Conservation (phyloP, 345 rosid genomes). For the Linum trigynum region DNA sequence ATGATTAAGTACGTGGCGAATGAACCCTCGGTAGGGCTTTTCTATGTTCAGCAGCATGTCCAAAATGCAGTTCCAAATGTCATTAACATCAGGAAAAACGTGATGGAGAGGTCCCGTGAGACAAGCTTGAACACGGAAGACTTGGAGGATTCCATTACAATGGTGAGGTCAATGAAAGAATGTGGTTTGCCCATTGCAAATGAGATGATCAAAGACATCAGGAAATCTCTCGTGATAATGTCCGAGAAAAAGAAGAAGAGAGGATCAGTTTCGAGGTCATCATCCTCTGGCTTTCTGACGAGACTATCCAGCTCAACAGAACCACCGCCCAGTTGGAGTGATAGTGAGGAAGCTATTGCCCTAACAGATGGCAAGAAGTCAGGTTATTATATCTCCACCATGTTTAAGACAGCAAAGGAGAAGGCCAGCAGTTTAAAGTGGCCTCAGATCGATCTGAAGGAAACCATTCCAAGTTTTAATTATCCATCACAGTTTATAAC, state of each 20-base stretch:
- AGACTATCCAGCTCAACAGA: conserved; percentile 47
- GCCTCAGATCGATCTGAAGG: conserved; percentile 59
- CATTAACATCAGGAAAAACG: conserved; percentile 40
- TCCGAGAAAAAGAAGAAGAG: conserved; percentile 59
- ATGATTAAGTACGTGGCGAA: conserved; percentile 89
- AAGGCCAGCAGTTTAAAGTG: conserved; percentile 62
- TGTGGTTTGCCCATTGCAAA: conserved; percentile 62
- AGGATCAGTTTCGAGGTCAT: conserved; percentile 38
- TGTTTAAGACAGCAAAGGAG: conserved; percentile 62
- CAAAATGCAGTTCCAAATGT: conserved; percentile 70
- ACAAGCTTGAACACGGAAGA: conserved; percentile 64
- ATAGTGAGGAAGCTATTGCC: conserved; percentile 22
- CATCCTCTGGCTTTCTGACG: conserved; percentile 23
- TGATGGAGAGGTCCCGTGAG: conserved; percentile 47
- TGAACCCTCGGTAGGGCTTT: conserved; percentile 89
- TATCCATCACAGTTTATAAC: conserved; percentile 22
- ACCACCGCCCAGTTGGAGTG: conserved; percentile 28
- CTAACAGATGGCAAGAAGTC: conserved; percentile 30
- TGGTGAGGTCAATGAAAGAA: conserved; percentile 73
- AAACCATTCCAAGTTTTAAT: conserved; percentile 16
- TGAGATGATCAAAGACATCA: conserved; percentile 80
- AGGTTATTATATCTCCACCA: conserved; percentile 45
- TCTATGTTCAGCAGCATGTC: conserved; percentile 75
- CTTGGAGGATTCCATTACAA: conserved; percentile 61
- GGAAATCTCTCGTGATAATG: conserved; percentile 46